These are phyloP conservation scores for Epicoccum sorghinum DNA, from an alignment of 2,329 filamentous ascomycete genomes.

Conservation along the genomic window DNA sequence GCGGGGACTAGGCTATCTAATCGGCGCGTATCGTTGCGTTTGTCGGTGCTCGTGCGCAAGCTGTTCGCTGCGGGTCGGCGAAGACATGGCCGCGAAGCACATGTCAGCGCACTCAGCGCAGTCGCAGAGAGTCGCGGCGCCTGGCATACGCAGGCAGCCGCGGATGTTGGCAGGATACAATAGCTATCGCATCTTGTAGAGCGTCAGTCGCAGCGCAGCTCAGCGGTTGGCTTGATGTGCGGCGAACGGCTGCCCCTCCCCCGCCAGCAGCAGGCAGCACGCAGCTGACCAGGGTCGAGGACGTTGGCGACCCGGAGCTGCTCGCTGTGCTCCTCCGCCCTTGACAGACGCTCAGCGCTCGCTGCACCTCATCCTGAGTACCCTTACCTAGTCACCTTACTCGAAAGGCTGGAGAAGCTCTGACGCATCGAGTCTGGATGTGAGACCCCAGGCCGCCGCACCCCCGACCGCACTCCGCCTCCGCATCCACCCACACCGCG, in stretches of 20 bases:
- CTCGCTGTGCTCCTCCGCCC: constrained; percentile 7
- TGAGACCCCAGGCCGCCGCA: constrained; percentile 20
- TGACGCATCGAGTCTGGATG: constrained; percentile 14
- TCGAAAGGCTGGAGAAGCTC: background rate
- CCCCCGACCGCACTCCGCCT: constrained; percentile 20
- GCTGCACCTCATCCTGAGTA: background rate
- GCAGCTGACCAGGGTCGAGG: constrained; percentile 5
- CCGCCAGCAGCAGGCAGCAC: constrained; percentile 17
- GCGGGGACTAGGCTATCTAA: constrained; percentile 12
- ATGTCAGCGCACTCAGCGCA: background rate
- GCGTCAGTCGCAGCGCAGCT: background rate
- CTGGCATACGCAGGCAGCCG: background rate
- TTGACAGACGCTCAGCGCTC: background rate
- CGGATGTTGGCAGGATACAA: background rate
- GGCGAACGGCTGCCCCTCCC: constrained; percentile 12
- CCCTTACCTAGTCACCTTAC: background rate
- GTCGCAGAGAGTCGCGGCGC: background rate
- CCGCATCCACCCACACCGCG: constrained; percentile 18
- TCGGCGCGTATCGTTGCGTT: constrained; percentile 6
- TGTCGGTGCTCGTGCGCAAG: constrained; percentile 13
- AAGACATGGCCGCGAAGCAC: background rate
- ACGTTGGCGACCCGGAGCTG: constrained; percentile 2
- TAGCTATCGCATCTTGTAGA: background rate
- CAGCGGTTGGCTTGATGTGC: background rate
- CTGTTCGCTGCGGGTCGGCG: constrained; percentile 10